A percentile compares a stretch with the other conserved stretches of the same genome.
These are phyloP conservation scores for Hypomontagnella submonticulosa DNA, from an alignment of 495 filamentous ascomycete genomes.

Conservation along the genomic window DNA sequence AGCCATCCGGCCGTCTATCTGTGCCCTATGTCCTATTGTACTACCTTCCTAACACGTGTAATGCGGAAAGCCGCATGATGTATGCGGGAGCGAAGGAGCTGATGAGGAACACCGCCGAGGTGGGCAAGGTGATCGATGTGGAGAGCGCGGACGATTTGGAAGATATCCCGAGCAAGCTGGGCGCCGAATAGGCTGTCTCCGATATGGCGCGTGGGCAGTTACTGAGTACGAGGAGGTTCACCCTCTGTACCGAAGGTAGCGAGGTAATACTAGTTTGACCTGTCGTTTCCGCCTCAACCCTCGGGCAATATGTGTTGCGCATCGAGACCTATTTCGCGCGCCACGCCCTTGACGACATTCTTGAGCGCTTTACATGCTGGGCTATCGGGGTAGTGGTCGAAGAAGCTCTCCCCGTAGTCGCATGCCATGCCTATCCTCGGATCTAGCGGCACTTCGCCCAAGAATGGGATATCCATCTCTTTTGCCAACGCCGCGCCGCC, in stretches of 20 bases:
- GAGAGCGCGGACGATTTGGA: slow-evolving; percentile 79
- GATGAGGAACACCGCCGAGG: slow-evolving; percentile 90
- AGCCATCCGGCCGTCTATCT: slow-evolving; percentile 60
- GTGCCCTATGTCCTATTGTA: slow-evolving; percentile 91
- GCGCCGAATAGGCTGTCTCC: slow-evolving; percentile 49
- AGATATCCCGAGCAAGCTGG: slow-evolving; percentile 75
- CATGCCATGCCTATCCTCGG: slow-evolving; percentile 95
- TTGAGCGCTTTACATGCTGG: slow-evolving; percentile 83
- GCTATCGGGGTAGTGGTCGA: slow-evolving; percentile 91
- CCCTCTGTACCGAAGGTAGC: slow-evolving; percentile 18
- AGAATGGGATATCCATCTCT: slow-evolving; percentile 86
- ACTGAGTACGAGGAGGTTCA: neutral
- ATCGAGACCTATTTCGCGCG: slow-evolving; percentile 69
- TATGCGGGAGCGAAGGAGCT: slow-evolving; percentile 96
- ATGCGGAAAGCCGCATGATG: slow-evolving; percentile 84
- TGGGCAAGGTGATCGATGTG: slow-evolving; percentile 82
- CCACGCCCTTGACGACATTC: slow-evolving; percentile 77
- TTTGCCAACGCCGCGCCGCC: slow-evolving; percentile 81
- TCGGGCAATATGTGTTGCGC: slow-evolving; percentile 51
- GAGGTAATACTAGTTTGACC: slow-evolving; percentile 24
- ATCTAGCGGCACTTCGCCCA: slow-evolving; percentile 93
- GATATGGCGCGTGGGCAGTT: neutral
- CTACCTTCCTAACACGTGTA: slow-evolving; percentile 91
- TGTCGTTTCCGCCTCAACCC: slow-evolving; percentile 37
- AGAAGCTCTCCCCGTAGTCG: slow-evolving; percentile 97